Conservation (phyloP, 1,284 basidiomycete species). For the Tilletia caries region DNA sequence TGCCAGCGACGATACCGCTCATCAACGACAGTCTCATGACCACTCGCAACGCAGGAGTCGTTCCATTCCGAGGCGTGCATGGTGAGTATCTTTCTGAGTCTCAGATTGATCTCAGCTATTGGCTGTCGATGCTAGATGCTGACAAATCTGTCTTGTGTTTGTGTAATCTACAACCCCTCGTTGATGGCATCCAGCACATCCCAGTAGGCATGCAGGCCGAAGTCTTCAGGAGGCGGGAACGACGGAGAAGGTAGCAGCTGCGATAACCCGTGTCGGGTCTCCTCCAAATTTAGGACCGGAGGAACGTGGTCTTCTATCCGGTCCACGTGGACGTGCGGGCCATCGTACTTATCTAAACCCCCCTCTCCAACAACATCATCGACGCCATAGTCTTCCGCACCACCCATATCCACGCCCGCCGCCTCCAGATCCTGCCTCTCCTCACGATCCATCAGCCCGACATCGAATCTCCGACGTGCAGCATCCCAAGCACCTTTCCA, state of each 20-base stretch:
- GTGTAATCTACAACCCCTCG: neutral
- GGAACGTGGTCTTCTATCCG: neutral
- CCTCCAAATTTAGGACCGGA: neutral
- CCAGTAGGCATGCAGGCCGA: neutral
- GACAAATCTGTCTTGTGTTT: too few species aligned
- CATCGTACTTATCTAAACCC: neutral
- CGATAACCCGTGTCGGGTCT: neutral
- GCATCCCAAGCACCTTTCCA: conserved; percentile 6
- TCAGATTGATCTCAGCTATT: too few species aligned
- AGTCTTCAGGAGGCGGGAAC: neutral
- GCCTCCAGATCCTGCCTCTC: neutral
- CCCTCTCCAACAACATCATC: neutral
- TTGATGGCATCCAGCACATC: neutral
- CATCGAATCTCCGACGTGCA: neutral
- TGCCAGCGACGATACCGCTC: too few species aligned
- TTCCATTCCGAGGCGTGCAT: too few species aligned
- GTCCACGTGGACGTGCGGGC: conserved; percentile 1
- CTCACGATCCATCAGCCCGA: neutral
- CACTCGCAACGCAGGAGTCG: too few species aligned
- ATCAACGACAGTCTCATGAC: too few species aligned
- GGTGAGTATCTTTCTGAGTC: too few species aligned
- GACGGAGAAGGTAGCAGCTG: neutral
- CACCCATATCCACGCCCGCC: neutral
- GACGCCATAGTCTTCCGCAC: neutral
- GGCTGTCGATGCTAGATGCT: too few species aligned